Base-by-base conservation (phyloP, 495 filamentous ascomycete genomes). In the Xylaria grammica region DNA sequence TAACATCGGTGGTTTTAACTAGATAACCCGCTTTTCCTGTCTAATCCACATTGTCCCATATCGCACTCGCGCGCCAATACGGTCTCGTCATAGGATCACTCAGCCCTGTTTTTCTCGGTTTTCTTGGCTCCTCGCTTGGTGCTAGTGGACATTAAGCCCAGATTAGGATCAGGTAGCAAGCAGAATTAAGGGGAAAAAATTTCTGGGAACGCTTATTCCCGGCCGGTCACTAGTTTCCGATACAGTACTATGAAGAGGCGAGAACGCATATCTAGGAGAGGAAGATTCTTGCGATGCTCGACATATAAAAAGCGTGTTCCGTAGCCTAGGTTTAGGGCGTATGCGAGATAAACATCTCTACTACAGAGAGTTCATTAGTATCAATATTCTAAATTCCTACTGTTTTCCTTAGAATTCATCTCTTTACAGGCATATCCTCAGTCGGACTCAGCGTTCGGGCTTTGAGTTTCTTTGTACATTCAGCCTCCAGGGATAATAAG, bases 71-170 rank as follows among this genome's bases (percentile, higher is more conserved):
- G 19, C 49, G 46, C 59, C 59, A 62, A 62, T 62, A 36, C 32
- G 11, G 40, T 45, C 49, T 53, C 60, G 38, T 54, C 50, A 53
- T 54, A 24, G 22, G 49, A 45, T 60, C 42, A 15, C 4, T 24
- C 40, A 30, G 50, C 27, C 50, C 29, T 40, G 19, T 53, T 50
- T 30, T 32, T 45, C 13, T 42, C 17, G 38, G 20, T 30, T 20
- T 22, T 4, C 38, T 45, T 24, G 56, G 56, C 27, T 29, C 29
- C 40, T 48, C 27, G n/a, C n/a, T 59, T 15, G 29, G 19, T 59
- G 42, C 42, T 59, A 48, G 42, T 59, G 29, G 42, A 34, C 24
- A 59, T 59, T 34, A 2, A 42, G 56, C 13, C 38, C 48, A 59
- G 56, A 5, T 36, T 42, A 8, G n/a, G 42, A 32, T 8, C 32